Conservation (phyloP, 805 yeast species). For the Komagataella pastoris region DNA sequence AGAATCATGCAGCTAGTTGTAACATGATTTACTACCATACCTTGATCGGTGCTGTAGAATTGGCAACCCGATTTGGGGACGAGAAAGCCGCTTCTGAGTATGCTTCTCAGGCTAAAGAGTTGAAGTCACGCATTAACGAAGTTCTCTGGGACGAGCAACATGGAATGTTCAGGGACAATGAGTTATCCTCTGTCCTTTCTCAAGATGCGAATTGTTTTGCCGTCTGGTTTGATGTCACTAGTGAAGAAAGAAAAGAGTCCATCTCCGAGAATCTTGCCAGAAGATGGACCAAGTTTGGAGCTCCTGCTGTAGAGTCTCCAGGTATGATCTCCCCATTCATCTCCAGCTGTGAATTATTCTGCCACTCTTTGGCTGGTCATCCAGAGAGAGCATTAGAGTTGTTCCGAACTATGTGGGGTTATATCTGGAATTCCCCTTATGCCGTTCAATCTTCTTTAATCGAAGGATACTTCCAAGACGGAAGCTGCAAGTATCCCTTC, state of each 20-base stretch:
- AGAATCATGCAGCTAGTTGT: slow-evolving; percentile 3
- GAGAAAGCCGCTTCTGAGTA: not conserved
- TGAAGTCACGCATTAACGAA: slow-evolving; percentile 1
- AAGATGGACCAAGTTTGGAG: slow-evolving; percentile 6
- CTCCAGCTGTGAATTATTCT: slow-evolving; percentile 2
- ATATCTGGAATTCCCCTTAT: slow-evolving; percentile 6
- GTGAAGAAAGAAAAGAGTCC: slow-evolving; percentile 1
- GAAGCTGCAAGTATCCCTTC: slow-evolving; percentile 5
- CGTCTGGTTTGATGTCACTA: slow-evolving; percentile 2
- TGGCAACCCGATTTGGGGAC: slow-evolving; percentile 2
- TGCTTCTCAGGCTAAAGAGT: not conserved
- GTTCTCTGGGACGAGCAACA: slow-evolving; percentile 3
- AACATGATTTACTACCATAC: slow-evolving; percentile 3
- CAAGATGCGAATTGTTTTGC: slow-evolving; percentile 5
- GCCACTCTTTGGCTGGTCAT: slow-evolving; percentile 3
- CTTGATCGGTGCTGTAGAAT: slow-evolving; percentile 1
- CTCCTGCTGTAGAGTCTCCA: slow-evolving; percentile 3
- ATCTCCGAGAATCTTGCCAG: slow-evolving; percentile 3
- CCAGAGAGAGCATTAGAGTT: slow-evolving; percentile 4
- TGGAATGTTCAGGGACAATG: slow-evolving; percentile 4
- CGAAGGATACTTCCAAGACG: slow-evolving; percentile 6
- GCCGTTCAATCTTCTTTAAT: slow-evolving; percentile 5
- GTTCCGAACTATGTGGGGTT: slow-evolving; percentile 5
- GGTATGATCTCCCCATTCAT: slow-evolving; percentile 6
- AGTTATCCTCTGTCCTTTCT: slow-evolving; percentile 3